Percentiles rank a stretch among this genome's conserved stretches.
Conservation (phyloP, 192 early-diverging fungal species). For the Paraglomus brasilianum region DNA sequence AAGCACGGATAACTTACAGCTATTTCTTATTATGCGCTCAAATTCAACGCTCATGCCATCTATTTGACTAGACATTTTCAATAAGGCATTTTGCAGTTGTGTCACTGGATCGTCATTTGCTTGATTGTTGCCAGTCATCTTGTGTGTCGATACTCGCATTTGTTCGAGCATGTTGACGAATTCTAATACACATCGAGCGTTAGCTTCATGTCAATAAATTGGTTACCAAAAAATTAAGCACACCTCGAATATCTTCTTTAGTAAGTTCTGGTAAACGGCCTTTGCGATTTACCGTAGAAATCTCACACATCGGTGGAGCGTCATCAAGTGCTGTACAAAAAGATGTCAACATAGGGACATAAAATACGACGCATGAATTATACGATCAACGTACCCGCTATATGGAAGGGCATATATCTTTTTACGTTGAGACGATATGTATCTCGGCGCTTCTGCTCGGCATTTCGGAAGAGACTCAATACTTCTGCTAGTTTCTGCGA, state of each 20-base stretch:
- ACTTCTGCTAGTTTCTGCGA: slow-evolving; percentile 43
- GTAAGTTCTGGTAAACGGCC: slow-evolving; percentile 40
- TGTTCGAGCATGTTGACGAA: too few relatives aligned
- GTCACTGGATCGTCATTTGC: too few relatives aligned
- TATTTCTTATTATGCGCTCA: slow-evolving; percentile 40
- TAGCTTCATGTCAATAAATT: slow-evolving; percentile 26
- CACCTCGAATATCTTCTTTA: slow-evolving; percentile 43
- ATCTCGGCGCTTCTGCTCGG: slow-evolving; percentile 42
- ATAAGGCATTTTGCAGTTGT: slow-evolving; percentile 31
- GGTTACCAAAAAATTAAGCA: slow-evolving; percentile 34
- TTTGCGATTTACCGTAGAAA: slow-evolving; percentile 39
- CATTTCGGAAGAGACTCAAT: slow-evolving; percentile 40
- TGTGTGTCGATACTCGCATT: too few relatives aligned
- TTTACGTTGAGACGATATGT: slow-evolving; percentile 41
- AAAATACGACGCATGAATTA: background rate
- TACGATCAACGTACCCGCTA: slow-evolving; percentile 36
- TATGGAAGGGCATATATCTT: slow-evolving; percentile 40
- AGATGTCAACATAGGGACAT: background rate
- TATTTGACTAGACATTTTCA: slow-evolving; percentile 45
- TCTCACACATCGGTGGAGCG: slow-evolving; percentile 48
- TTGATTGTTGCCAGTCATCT: too few relatives aligned
- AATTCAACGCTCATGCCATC: slow-evolving; percentile 49
- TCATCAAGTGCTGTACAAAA: slow-evolving; percentile 39
- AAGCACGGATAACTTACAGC: too few relatives aligned
- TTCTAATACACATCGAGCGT: slow-evolving; percentile 17